Evolutionary conservation across 805 yeast species (phyloP), one percentile per base, ranked within the genome.

Genomic region (Wickerhamomyces strasburgensis): DNA sequence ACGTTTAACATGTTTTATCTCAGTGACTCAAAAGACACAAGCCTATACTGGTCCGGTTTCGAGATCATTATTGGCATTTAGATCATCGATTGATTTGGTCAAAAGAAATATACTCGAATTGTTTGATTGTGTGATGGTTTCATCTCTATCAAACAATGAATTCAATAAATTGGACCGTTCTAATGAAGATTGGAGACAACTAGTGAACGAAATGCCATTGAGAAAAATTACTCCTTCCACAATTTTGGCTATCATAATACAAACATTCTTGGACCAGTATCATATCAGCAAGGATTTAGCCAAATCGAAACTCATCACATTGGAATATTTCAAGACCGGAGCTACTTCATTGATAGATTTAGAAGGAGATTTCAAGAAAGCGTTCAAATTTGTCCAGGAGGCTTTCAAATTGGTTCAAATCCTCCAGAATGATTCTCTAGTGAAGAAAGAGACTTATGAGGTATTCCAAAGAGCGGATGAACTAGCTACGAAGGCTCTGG

Each of bases 31-130:
- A 31, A 66, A 62, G 51, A 75, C 75, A 19, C 65, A 65, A 27
- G 74, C 72, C 34, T 80, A 75, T 60, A 71, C 72, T 31, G 89
- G 89, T 2, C 88, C 87, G 11, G 66, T 86, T 24, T 83, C 86
- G 14, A 73, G 80, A 46, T 71, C 75, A 27, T 63, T 85, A 25
- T 64, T 84, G 33, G 72, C 76, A 30, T 83, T 81, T 56, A 72
- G 88, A 52, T 79, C 87, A 14, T 75, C 77, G 38, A 56, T 82
- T 32, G 69, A 76, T 37, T 72, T 72, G 33, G 57, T 82, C 33
- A 70, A 70, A 21, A 61, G 58, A 16, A 68, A 68, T 29, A 54
- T 78, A 19, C 70, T 75, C 42, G 78, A 77, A 44, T 58, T 79
- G n/a, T 54, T 77, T 19, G 82, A 77, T 46, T 66, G 68, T 32